Evolutionary conservation across 306 rosid species (phyloP).

Genomic region (Glycine soja): DNA sequence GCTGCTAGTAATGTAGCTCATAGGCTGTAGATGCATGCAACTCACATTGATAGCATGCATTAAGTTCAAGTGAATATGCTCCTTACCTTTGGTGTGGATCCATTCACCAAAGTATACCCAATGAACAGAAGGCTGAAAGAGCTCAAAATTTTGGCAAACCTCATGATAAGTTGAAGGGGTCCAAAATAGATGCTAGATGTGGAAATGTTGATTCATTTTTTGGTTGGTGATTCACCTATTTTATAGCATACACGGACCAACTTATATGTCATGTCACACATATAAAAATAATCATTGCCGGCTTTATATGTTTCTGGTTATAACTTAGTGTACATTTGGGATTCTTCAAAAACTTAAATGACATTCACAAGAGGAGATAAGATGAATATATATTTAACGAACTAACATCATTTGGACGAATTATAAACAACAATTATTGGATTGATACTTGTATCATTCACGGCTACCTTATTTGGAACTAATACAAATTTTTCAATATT

Average conservation of each 20-base stretch:
- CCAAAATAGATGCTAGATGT: conserved; percentile 4
- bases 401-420: conserved; percentile 41
- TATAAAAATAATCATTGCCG: conserved; percentile 46
- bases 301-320: conserved; percentile 50
- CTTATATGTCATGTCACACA: not conserved
- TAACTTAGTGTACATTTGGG: conserved; percentile 38
- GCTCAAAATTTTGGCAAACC: conserved; percentile 38
- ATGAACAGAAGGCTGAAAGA: conserved; percentile 49
- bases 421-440: conserved; percentile 38
- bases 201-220: conserved; percentile 38
- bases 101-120: conserved; percentile 51
- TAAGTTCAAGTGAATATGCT: not conserved
- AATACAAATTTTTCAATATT: conserved; percentile 1
- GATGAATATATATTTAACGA: not conserved
- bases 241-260: conserved; percentile 46
- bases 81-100: conserved; percentile 59
- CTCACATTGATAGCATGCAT: conserved; percentile 39
- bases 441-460: conserved; percentile 10
- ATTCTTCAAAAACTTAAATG: conserved; percentile 38
- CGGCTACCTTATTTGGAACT: not conserved
- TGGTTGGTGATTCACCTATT: conserved; percentile 39
- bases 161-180: conserved; percentile 46
- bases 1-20: not conserved
- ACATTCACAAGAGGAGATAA: conserved; percentile 20
- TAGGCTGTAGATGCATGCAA: conserved; percentile 44